Percentiles rank a stretch among this genome's conserved stretches.
phyloP scores from a whole-genome alignment of 805 yeast genomes.

The Candida sphagnicola region DNA sequence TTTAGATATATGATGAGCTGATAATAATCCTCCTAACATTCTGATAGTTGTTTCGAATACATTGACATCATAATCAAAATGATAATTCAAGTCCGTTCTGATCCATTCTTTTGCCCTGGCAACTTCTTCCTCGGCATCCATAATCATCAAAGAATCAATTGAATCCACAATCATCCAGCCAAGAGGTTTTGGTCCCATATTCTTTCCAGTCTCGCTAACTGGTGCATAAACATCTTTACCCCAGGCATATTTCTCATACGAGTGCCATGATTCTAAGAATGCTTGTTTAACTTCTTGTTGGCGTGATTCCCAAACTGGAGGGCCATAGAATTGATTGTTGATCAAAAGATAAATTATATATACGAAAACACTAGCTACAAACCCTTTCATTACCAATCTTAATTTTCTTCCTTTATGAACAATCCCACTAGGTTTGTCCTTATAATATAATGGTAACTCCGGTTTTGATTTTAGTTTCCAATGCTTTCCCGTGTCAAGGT shows the following conservation, averaged over 20 bases:
- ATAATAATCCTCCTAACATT: constrained; percentile 89
- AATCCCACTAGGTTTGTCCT: constrained; percentile 26
- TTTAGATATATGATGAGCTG: constrained; percentile 69
- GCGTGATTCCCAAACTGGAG: constrained; percentile 41
- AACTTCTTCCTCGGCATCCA: constrained; percentile 66
- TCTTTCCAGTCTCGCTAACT: constrained; percentile 52
- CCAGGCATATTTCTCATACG: constrained; percentile 75
- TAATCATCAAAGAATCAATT: constrained; percentile 74
- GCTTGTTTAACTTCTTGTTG: constrained; percentile 60
- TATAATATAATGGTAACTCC: constrained; percentile 30
- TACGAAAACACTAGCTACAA: constrained; percentile 35
- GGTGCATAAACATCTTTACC: constrained; percentile 80
- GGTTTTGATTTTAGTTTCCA: constrained; percentile 5
- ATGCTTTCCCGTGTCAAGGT: neutral
- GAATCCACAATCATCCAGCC: constrained; percentile 95
- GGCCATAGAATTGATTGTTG: neutral
- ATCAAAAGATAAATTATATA: constrained; percentile 33
- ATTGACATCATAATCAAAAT: constrained; percentile 70
- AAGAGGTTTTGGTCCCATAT: constrained; percentile 77
- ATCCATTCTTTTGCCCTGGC: constrained; percentile 72
- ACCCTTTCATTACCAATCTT: constrained; percentile 40
- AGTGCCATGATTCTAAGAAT: constrained; percentile 73
- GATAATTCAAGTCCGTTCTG: constrained; percentile 60
- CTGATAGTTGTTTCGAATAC: constrained; percentile 93
- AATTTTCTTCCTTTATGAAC: constrained; percentile 10